These are phyloP conservation scores for Arabidopsis hybrid DNA, from an alignment of 441 rosid species.

Conservation along the genomic window DNA sequence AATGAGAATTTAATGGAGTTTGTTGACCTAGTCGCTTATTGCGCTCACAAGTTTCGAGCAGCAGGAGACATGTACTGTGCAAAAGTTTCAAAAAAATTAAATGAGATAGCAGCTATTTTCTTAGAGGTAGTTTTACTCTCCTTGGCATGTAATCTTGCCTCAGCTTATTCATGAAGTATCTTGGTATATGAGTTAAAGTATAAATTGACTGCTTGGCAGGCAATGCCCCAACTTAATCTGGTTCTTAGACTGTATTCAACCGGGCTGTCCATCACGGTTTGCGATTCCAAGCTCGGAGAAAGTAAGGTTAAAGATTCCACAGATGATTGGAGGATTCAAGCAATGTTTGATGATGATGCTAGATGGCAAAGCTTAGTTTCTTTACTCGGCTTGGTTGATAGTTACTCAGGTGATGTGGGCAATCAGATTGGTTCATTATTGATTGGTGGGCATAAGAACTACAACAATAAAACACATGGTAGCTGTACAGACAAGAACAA, in stretches of 20 bases:
- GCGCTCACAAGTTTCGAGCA: slow-evolving; percentile 55
- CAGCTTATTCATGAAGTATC: slow-evolving; percentile 34
- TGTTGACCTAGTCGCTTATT: slow-evolving; percentile 72
- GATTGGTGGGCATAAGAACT: slow-evolving; percentile 25
- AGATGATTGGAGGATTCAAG: slow-evolving; percentile 51
- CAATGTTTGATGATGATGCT: slow-evolving; percentile 56
- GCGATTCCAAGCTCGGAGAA: slow-evolving; percentile 45
- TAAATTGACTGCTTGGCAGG: slow-evolving; percentile 60
- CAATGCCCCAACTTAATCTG: slow-evolving; percentile 52
- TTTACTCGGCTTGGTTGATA: slow-evolving; percentile 52
- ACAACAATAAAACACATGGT: slow-evolving; percentile 44
- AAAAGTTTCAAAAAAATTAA: slow-evolving; percentile 59
- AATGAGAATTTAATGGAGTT: slow-evolving; percentile 55
- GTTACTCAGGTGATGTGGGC: slow-evolving; percentile 43
- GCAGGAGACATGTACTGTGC: slow-evolving; percentile 59
- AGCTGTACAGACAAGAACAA: slow-evolving; percentile 46
- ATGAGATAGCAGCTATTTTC: slow-evolving; percentile 53
- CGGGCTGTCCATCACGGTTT: slow-evolving; percentile 57
- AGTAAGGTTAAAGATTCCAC: slow-evolving; percentile 49
- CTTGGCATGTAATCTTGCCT: slow-evolving; percentile 34
- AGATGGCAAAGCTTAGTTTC: slow-evolving; percentile 53
- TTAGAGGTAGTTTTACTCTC: slow-evolving; percentile 58
- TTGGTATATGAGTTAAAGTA: slow-evolving; percentile 34
- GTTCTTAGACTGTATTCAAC: slow-evolving; percentile 77
- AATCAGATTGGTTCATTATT: slow-evolving; percentile 26